Evolutionary conservation across 192 early-diverging fungal species (phyloP), one percentile per base, ranked within the genome.

Genomic region (Dissophora globulifera): DNA sequence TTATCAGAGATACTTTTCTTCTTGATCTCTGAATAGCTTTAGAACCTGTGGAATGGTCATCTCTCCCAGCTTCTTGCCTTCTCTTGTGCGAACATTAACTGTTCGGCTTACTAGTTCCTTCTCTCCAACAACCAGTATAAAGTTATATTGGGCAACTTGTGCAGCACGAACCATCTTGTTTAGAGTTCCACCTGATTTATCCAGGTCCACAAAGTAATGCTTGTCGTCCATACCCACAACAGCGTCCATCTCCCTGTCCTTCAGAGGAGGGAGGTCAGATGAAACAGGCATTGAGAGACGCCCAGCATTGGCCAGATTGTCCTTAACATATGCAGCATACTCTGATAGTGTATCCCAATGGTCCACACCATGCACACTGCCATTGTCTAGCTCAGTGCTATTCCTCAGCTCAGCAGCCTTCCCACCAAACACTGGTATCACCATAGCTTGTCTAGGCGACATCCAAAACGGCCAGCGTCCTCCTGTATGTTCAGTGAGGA

Each of bases 391-490:
- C 16, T 47, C 41, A 9, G 30, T 31, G 9, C 31, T 46, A 22
- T 20, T 20, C 5, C 29, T n/a, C 12, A 42, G 27, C 33, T 49
- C n/a, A 11, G 58, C 72, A 26, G 72, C 72, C 30, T 76, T 76
- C 7, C 72, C 72, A 17, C 81, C 81, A 47, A 74, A 78, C 3
- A 87, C 90, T 8, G 96, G 93, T 51, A 96, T 85, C 10, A 98
- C 88, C 22, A 96, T 85, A 1, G 91, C 94, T 66, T 98, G 96
- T 13, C 95, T 81, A 3, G 96, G 96, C 47, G 86, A 93, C 10
- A 96, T 71, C 96, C 96, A 98, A 82, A 98, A 95, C 22, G 95
- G 96, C 94, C 94, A 97, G 57, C 85, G 86, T 20, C 96, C 96
- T 15, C 81, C 89, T 58, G 91, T 94, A 78, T 98, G 93, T 78